A percentile compares a stretch with the other conserved stretches of the same genome.
Evolutionary conservation across 768 basidiomycete genomes (phyloP).

Genomic region (Ramaria rubella): DNA sequence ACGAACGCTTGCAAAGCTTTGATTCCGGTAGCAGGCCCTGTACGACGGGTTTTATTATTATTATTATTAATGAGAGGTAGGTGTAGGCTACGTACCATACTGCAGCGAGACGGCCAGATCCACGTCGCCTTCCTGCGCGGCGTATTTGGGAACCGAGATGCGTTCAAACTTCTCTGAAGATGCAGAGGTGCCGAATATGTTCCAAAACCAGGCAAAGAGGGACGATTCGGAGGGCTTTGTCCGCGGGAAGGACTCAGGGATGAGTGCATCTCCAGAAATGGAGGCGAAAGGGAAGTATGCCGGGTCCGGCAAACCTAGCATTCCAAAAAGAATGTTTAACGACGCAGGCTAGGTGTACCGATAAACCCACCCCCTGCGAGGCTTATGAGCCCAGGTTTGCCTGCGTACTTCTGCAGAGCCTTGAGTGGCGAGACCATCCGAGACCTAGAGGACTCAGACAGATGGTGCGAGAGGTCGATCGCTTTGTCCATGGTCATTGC

Average conservation of each 20-base stretch:
- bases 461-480: constrained; percentile 66
- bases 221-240: constrained; percentile 23
- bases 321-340: no score
- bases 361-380: constrained; percentile 59
- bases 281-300: constrained; percentile 65
- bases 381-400: constrained; percentile 44
- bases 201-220: constrained; percentile 54
- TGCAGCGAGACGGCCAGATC: constrained; percentile 65
- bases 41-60: neutral
- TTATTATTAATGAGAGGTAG: neutral
- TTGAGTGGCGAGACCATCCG: constrained; percentile 57
- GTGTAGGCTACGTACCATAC: constrained; percentile 39
- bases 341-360: neutral
- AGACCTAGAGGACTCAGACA: constrained; percentile 48
- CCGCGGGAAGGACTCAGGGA: constrained; percentile 44
- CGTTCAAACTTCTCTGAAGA: constrained; percentile 39
- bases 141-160: constrained; percentile 58
- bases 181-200: constrained; percentile 33
- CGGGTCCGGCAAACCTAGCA: constrained; percentile 64
- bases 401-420: constrained; percentile 53
- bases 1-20: constrained; percentile 51
- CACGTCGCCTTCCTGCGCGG: constrained; percentile 36
- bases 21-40: constrained; percentile 43
- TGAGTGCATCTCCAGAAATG: constrained; percentile 48
- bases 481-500: constrained; percentile 29